Evolutionary conservation across 78 protist species (phyloP).

Genomic region (Polysphondylium violaceum): DNA sequence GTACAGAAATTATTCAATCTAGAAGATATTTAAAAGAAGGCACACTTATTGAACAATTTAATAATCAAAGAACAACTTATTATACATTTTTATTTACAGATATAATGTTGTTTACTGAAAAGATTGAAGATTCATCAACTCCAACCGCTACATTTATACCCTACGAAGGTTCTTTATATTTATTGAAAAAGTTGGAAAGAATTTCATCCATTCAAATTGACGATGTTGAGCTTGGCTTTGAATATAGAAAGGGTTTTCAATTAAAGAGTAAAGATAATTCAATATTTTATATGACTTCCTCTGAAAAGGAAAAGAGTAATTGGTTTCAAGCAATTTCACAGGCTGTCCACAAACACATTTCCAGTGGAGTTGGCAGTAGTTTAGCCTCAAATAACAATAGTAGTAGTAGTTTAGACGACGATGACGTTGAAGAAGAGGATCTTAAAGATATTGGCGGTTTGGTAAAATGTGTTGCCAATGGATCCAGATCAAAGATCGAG

Average conservation of each 20-base stretch:
- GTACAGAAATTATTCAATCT: slow-evolving; percentile 23
- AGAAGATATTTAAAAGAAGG: slow-evolving; percentile 73
- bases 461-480: slow-evolving; percentile 11
- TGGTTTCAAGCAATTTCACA: slow-evolving; percentile 62
- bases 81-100: slow-evolving; percentile 64
- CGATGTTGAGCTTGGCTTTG: slow-evolving; percentile 69
- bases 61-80: slow-evolving; percentile 61
- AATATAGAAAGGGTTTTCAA: slow-evolving; percentile 76
- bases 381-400: neutral
- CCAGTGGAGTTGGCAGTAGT: neutral
- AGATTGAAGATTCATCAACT: slow-evolving; percentile 59
- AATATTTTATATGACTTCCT: slow-evolving; percentile 53
- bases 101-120: slow-evolving; percentile 62
- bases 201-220: slow-evolving; percentile 51
- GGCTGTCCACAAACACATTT: neutral
- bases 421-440: slow-evolving; percentile 27
- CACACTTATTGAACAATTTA: slow-evolving; percentile 60
- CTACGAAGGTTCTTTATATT: slow-evolving; percentile 53
- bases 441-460: slow-evolving; percentile 35
- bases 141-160: slow-evolving; percentile 21
- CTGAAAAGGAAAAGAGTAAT: slow-evolving; percentile 47
- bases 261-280: slow-evolving; percentile 53
- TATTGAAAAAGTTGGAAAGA: slow-evolving; percentile 62
- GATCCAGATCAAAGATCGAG: slow-evolving; percentile 44
- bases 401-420: neutral